These are phyloP conservation scores for Boletus pseudopeckii DNA, from an alignment of 768 basidiomycete genomes.

Conservation along the genomic window DNA sequence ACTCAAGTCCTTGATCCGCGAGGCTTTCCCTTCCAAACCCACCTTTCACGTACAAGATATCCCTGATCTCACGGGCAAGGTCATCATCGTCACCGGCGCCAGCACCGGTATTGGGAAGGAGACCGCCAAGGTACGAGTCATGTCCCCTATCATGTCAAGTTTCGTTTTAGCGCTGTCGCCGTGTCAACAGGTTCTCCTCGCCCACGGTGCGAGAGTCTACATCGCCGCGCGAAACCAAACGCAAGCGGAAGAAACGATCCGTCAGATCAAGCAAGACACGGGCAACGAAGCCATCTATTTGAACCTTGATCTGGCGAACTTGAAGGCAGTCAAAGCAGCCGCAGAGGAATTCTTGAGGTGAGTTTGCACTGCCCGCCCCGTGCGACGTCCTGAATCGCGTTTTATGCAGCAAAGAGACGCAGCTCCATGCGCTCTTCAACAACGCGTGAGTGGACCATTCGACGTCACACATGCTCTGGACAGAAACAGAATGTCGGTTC, in stretches of 20 bases:
- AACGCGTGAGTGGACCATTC: constrained; percentile 40
- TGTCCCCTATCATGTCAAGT: background rate
- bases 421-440: constrained; percentile 48
- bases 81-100: constrained; percentile 36
- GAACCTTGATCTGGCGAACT: constrained; percentile 36
- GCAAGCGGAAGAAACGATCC: constrained; percentile 29
- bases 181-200: constrained; percentile 22
- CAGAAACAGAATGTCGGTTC: background rate
- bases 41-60: constrained; percentile 30
- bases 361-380: background rate
- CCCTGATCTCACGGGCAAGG: constrained; percentile 34
- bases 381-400: background rate
- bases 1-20: constrained; percentile 3
- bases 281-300: constrained; percentile 34
- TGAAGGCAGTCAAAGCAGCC: constrained; percentile 32
- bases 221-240: constrained; percentile 28
- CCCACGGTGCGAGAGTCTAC: constrained; percentile 36
- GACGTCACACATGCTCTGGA: too few relatives aligned
- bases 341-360: constrained; percentile 33
- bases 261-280: constrained; percentile 29
- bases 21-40: constrained; percentile 21
- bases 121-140: constrained; percentile 15
- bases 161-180: background rate
- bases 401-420: constrained; percentile 37
- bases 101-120: constrained; percentile 31